Evolutionary conservation across 2,329 filamentous ascomycete species (phyloP).

Genomic region (Pestalotiopsis fici): DNA sequence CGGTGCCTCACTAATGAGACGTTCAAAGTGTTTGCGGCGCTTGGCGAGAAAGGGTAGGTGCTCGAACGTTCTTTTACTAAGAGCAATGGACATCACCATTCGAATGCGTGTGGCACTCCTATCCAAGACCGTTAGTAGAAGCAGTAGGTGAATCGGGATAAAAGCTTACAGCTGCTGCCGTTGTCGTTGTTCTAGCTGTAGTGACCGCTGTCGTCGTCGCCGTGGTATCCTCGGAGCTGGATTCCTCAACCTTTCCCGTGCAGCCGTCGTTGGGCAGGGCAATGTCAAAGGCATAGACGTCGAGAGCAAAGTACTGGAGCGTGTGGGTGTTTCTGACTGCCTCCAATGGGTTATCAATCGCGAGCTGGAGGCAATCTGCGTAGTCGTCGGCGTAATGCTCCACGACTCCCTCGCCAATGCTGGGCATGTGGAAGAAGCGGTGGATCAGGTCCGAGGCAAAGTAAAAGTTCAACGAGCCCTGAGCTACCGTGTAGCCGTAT

Average conservation of each 20-base stretch:
- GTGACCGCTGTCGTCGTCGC: neutral
- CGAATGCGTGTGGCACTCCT: slow-evolving; percentile 42
- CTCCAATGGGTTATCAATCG: slow-evolving; percentile 45
- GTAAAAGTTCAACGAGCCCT: slow-evolving; percentile 58
- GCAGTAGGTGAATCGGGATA: slow-evolving; percentile 13
- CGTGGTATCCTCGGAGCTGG: neutral
- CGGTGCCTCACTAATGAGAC: too few species aligned
- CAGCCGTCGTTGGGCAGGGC: slow-evolving; percentile 65
- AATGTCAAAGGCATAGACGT: slow-evolving; percentile 67
- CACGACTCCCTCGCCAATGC: slow-evolving; percentile 59
- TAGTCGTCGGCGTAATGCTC: slow-evolving; percentile 66
- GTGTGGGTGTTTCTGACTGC: slow-evolving; percentile 60
- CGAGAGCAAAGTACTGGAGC: slow-evolving; percentile 69
- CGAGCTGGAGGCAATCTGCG: slow-evolving; percentile 52
- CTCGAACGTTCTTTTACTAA: slow-evolving; percentile 14
- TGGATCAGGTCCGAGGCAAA: slow-evolving; percentile 70
- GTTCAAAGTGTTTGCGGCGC: too few species aligned
- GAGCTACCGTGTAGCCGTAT: slow-evolving; percentile 62
- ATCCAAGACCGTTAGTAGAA: slow-evolving; percentile 8
- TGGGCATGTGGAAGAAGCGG: slow-evolving; percentile 64
- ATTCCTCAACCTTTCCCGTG: slow-evolving; percentile 39
- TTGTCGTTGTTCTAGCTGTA: neutral
- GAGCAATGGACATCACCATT: slow-evolving; percentile 39
- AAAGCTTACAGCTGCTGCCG: neutral
- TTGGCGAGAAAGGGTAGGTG: too few species aligned